A percentile compares a stretch with the other conserved stretches of the same genome.
Evolutionary conservation across 768 basidiomycete genomes (phyloP).

Genomic region (Thelephora ganbajun): DNA sequence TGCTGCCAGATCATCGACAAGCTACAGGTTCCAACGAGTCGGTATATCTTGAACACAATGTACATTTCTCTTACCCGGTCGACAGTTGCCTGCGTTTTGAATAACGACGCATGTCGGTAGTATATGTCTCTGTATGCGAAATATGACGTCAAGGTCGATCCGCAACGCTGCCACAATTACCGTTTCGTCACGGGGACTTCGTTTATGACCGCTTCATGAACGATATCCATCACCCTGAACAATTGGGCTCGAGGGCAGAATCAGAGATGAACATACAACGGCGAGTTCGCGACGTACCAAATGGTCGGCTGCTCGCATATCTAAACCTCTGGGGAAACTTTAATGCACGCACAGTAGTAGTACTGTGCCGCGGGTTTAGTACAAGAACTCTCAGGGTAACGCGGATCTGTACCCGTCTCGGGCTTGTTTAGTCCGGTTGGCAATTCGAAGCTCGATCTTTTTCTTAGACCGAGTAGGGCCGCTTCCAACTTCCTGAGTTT

Average conservation of each 20-base stretch:
- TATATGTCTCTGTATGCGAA: constrained; percentile 54
- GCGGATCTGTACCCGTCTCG: constrained; percentile 17
- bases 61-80: constrained; percentile 40
- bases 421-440: constrained; percentile 21
- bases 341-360: constrained; percentile 14
- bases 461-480: constrained; percentile 1
- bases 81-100: constrained; percentile 64
- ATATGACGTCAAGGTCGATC: background rate
- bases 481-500: background rate
- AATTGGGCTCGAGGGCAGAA: constrained; percentile 40
- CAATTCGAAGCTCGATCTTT: constrained; percentile 21
- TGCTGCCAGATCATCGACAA: constrained; percentile 83
- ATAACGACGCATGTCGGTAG: constrained; percentile 74
- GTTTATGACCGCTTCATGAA: constrained; percentile 50
- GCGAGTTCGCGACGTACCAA: constrained; percentile 20
- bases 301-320: constrained; percentile 23
- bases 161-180: background rate
- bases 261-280: background rate
- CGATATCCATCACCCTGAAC: constrained; percentile 47
- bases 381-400: background rate
- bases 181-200: constrained; percentile 26
- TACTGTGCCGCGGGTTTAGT: constrained; percentile 6
- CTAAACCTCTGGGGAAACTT: constrained; percentile 24
- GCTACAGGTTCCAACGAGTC: constrained; percentile 25
- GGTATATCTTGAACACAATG: constrained; percentile 1